Evolutionary conservation across 2,329 filamentous ascomycete species (phyloP).

Genomic region (Magnaporthiopsis incrustans): DNA sequence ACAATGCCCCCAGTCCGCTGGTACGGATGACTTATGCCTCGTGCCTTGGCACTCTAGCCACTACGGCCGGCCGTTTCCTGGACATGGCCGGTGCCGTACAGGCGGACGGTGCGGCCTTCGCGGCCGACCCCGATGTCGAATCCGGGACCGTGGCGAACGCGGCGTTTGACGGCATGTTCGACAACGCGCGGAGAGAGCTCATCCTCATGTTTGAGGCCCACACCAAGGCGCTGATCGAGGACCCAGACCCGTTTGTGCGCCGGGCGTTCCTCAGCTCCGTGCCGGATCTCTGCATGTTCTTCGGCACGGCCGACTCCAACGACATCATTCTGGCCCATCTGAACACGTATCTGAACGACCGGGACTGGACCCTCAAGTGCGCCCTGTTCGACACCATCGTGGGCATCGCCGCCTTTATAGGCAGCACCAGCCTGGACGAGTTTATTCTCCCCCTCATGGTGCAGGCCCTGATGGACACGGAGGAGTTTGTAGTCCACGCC

Average conservation of each 20-base stretch:
- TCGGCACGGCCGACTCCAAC: constrained; percentile 83
- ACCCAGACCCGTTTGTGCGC: constrained; percentile 75
- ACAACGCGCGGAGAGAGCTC: constrained; percentile 76
- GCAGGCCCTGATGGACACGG: constrained; percentile 83
- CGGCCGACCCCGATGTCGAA: constrained; percentile 72
- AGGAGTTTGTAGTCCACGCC: constrained; percentile 89
- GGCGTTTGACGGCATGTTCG: constrained; percentile 76
- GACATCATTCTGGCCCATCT: constrained; percentile 94
- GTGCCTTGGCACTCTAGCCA: constrained; percentile 80
- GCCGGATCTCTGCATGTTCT: constrained; percentile 87
- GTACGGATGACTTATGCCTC: constrained; percentile 89
- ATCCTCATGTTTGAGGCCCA: constrained; percentile 79
- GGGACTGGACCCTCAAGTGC: constrained; percentile 93
- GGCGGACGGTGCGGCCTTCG: constrained; percentile 72
- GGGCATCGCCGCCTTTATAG: constrained; percentile 83
- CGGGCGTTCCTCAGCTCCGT: constrained; percentile 89
- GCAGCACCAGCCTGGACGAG: constrained; percentile 81
- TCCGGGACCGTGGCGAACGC: constrained; percentile 39
- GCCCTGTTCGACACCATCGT: constrained; percentile 95
- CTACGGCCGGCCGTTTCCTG: constrained; percentile 75
- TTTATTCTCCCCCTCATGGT: constrained; percentile 96
- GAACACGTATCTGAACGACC: constrained; percentile 94
- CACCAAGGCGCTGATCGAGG: constrained; percentile 83
- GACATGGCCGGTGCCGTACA: constrained; percentile 83
- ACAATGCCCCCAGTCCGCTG: constrained; percentile 52